phyloP scores from a whole-genome alignment of 805 yeast genomes.

The Komagataella kurtzmanii region DNA sequence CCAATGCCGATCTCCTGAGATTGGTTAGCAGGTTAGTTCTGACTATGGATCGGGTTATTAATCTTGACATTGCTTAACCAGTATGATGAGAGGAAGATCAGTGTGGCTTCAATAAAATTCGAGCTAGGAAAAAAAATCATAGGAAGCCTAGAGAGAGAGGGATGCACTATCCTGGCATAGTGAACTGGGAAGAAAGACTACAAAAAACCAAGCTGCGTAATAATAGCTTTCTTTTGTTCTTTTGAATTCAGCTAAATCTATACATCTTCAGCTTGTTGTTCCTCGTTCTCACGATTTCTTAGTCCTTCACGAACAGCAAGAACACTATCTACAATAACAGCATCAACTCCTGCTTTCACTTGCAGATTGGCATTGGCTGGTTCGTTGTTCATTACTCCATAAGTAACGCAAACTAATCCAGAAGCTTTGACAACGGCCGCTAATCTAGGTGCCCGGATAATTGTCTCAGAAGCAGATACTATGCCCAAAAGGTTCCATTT shows the following conservation, averaged over 20 bases:
- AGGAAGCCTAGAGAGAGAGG: neutral
- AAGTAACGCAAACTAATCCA: conserved; percentile 88
- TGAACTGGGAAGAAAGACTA: too few relatives aligned
- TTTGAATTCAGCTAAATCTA: neutral
- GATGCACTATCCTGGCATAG: too few relatives aligned
- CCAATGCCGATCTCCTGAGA: neutral
- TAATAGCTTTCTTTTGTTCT: too few relatives aligned
- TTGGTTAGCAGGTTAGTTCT: neutral
- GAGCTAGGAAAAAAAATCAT: neutral
- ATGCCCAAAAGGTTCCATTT: conserved; percentile 88
- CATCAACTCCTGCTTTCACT: conserved; percentile 92
- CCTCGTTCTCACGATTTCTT: conserved; percentile 14
- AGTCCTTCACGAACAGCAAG: conserved; percentile 84
- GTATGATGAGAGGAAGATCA: neutral
- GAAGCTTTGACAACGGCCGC: conserved; percentile 84
- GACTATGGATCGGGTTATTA: neutral
- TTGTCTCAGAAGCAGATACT: conserved; percentile 78
- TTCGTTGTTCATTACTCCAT: conserved; percentile 73
- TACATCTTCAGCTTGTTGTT: neutral
- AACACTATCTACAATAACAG: conserved; percentile 94
- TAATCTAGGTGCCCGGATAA: conserved; percentile 81
- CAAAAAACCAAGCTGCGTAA: too few relatives aligned
- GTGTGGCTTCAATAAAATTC: neutral
- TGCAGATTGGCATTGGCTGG: conserved; percentile 77
- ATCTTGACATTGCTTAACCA: neutral